These are phyloP conservation scores for apple (Malus domestica) DNA, from an alignment of 306 rosid species.

Conservation along the genomic window DNA sequence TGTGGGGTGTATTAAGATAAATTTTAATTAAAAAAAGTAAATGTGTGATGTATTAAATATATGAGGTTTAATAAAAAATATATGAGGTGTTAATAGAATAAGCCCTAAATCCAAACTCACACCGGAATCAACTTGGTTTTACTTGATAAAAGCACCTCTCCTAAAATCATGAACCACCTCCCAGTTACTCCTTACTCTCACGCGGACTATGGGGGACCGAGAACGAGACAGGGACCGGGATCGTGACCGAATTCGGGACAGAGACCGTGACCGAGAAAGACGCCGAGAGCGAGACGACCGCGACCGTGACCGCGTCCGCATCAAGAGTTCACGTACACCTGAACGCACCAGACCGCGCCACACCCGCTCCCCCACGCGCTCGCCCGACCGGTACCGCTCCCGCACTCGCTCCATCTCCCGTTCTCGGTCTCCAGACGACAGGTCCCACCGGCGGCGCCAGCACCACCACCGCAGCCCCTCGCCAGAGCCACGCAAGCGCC, in stretches of 20 bases:
- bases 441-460: slow-evolving; percentile 58
- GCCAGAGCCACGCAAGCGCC: slow-evolving; percentile 69
- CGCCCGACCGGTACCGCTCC: slow-evolving; percentile 51
- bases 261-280: slow-evolving; percentile 23
- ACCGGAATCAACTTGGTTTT: no score
- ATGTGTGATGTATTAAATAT: no score
- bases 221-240: slow-evolving; percentile 17
- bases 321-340: slow-evolving; percentile 65
- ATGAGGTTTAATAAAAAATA: no score
- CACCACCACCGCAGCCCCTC: slow-evolving; percentile 63
- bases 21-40: no score
- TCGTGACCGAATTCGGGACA: slow-evolving; percentile 20
- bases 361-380: slow-evolving; percentile 64
- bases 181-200: background rate
- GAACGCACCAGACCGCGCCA: slow-evolving; percentile 67
- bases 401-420: slow-evolving; percentile 40
- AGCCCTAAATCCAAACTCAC: no score
- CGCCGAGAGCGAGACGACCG: slow-evolving; percentile 44
- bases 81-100: no score
- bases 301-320: slow-evolving; percentile 50
- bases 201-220: slow-evolving; percentile 35
- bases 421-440: slow-evolving; percentile 59
- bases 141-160: background rate
- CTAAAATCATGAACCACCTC: background rate
- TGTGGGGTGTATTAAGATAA: no score